Evolutionary conservation across 1,139 yeast species (phyloP).

Genomic region (Pichia sp.): DNA sequence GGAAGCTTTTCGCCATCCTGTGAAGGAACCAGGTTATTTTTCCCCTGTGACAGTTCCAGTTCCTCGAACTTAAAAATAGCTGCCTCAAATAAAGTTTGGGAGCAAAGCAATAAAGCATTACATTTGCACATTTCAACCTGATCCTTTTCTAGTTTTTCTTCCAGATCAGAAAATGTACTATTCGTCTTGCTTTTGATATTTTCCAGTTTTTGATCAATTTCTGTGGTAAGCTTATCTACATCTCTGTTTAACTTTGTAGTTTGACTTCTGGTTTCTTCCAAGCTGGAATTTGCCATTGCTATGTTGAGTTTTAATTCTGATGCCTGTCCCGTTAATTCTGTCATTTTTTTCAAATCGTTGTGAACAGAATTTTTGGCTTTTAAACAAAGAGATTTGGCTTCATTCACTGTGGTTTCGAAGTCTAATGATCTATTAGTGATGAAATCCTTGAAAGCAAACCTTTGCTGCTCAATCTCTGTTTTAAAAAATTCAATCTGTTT

Average conservation of each 20-base stretch:
- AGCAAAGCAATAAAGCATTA: conserved; percentile 22
- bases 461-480: conserved; percentile 11
- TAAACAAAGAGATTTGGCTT: conserved; percentile 3
- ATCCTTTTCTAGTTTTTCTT: conserved; percentile 17
- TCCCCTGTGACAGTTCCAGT: conserved; percentile 7
- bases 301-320: background rate
- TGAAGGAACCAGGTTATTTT: background rate
- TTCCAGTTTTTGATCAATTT: conserved; percentile 16
- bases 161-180: conserved; percentile 12
- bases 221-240: background rate
- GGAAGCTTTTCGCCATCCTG: background rate
- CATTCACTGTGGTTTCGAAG: conserved; percentile 9
- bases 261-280: background rate
- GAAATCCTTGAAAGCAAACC: conserved; percentile 8
- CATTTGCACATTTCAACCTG: conserved; percentile 27
- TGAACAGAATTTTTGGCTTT: conserved; percentile 10
- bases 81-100: conserved; percentile 28
- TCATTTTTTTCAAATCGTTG: conserved; percentile 10
- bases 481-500: conserved; percentile 9
- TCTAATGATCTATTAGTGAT: conserved; percentile 12
- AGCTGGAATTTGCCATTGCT: background rate
- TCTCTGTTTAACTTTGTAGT: background rate
- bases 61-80: conserved; percentile 25
- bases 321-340: background rate
- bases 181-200: conserved; percentile 18